phyloP scores from a whole-genome alignment of 176 grass and related monocot genomes.

The Bothriochloa decipiens region DNA sequence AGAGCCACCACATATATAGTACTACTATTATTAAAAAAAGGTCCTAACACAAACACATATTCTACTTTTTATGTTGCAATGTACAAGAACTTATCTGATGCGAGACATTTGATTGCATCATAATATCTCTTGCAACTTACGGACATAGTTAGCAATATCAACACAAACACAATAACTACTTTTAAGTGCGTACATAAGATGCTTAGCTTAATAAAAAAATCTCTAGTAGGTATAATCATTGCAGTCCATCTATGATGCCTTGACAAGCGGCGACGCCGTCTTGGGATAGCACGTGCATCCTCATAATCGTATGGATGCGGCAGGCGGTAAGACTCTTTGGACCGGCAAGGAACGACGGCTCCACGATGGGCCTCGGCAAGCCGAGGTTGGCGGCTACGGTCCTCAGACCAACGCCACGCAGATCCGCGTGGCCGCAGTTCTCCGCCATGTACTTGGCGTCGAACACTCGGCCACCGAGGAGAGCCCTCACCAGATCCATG shows the following conservation, averaged over 20 bases:
- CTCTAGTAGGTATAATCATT: neutral
- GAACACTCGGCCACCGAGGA: neutral
- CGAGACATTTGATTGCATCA: no score
- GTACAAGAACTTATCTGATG: no score
- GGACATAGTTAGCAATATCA: no score
- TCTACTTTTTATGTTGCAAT: no score
- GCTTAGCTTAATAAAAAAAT: neutral
- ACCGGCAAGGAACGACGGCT: neutral
- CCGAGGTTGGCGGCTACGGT: neutral
- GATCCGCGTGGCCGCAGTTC: neutral
- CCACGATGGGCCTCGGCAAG: neutral
- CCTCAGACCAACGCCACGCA: neutral
- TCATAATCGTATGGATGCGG: neutral
- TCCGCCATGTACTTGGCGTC: neutral
- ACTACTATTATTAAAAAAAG: no score
- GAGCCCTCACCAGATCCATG: neutral
- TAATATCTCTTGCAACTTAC: no score
- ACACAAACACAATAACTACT: no score
- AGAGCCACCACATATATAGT: no score
- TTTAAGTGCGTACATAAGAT: neutral
- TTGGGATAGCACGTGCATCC: neutral
- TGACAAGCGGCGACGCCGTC: neutral
- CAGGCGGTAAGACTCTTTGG: neutral
- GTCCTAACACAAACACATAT: no score
- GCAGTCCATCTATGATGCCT: neutral